phyloP scores from a whole-genome alignment of 2,329 filamentous ascomycete genomes.

The Clonostachys rosea region DNA sequence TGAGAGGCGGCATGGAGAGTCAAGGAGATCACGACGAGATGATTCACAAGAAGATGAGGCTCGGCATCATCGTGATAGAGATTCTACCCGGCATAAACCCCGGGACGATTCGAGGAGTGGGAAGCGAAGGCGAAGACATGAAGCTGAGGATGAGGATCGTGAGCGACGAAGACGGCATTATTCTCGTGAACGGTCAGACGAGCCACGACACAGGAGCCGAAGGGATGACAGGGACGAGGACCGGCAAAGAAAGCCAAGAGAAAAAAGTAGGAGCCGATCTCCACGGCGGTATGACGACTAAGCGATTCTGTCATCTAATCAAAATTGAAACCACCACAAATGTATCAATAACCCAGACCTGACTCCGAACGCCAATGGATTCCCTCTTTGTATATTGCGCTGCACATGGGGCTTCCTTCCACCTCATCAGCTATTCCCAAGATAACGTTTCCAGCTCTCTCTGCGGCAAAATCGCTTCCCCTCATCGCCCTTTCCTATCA shows the following conservation, averaged over 20 bases:
- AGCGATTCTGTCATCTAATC: neutral
- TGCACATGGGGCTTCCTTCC: neutral
- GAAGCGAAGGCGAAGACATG: slow-evolving; percentile 13
- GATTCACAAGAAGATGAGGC: slow-evolving; percentile 20
- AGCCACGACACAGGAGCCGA: slow-evolving; percentile 17
- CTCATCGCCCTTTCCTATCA: slow-evolving; percentile 62
- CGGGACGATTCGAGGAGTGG: slow-evolving; percentile 16
- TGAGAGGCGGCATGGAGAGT: slow-evolving; percentile 19
- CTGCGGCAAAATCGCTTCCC: slow-evolving; percentile 62
- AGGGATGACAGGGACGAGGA: slow-evolving; percentile 9
- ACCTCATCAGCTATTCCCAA: slow-evolving; percentile 28
- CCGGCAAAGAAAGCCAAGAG: slow-evolving; percentile 12
- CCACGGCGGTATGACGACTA: slow-evolving; percentile 23
- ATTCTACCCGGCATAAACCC: slow-evolving; percentile 14
- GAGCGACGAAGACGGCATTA: slow-evolving; percentile 11
- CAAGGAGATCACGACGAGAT: slow-evolving; percentile 23
- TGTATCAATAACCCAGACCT: too few relatives aligned
- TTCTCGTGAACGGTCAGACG: slow-evolving; percentile 18
- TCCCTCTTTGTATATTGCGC: too few relatives aligned
- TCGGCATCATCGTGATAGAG: slow-evolving; percentile 9
- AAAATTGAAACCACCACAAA: too few relatives aligned
- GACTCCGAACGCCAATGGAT: too few relatives aligned
- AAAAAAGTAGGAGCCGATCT: slow-evolving; percentile 37
- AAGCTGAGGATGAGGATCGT: slow-evolving; percentile 13
- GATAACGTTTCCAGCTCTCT: slow-evolving; percentile 80